phyloP scores from a whole-genome alignment of 371 early-diverging fungal genomes.

The Circinella umbellata region DNA sequence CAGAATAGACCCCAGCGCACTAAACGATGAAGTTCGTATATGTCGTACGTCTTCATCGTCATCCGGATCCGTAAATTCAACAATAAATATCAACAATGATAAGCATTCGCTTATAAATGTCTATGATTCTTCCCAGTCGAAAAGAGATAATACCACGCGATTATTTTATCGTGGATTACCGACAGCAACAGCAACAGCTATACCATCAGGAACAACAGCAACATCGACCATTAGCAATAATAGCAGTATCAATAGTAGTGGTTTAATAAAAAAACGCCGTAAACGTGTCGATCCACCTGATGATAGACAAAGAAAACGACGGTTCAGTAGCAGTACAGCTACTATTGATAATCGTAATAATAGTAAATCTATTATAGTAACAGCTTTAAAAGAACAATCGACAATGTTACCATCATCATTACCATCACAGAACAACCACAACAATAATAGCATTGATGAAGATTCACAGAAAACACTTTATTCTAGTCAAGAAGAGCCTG shows the following conservation, averaged over 20 bases:
- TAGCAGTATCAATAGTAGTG: background rate
- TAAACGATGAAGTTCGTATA: constrained; percentile 25
- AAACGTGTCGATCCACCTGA: background rate
- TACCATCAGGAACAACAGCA: constrained; percentile 15
- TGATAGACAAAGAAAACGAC: background rate
- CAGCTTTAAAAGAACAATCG: background rate
- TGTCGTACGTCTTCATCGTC: constrained; percentile 7
- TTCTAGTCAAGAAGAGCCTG: background rate
- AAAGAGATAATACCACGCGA: constrained; percentile 11
- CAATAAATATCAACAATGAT: background rate
- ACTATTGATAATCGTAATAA: too few relatives aligned
- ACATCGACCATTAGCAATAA: background rate
- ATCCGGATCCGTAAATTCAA: background rate
- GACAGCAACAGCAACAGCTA: constrained; percentile 8
- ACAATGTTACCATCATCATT: background rate
- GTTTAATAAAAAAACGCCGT: background rate
- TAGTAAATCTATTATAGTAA: too few relatives aligned
- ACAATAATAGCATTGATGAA: background rate
- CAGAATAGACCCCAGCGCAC: constrained; percentile 5
- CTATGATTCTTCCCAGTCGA: constrained; percentile 14
- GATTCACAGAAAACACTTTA: constrained; percentile 4
- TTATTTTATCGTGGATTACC: constrained; percentile 16
- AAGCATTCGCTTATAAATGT: constrained; percentile 20
- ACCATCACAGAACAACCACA: background rate
- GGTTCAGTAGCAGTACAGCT: background rate